A percentile compares a stretch with the other conserved stretches of the same genome.
phyloP scores from a whole-genome alignment of 106 monocot genomes.

The Apostasia ramifera region DNA sequence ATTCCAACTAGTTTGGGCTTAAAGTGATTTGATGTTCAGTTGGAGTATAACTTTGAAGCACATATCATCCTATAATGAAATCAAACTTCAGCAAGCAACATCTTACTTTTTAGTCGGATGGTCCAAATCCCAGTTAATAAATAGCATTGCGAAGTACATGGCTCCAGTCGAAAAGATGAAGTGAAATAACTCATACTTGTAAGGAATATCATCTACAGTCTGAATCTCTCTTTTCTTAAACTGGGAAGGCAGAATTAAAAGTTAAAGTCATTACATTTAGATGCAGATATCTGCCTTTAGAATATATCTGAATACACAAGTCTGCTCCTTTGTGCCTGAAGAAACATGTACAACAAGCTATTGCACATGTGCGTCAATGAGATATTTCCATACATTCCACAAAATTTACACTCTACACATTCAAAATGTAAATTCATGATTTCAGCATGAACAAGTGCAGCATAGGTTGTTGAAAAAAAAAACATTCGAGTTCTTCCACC shows the following conservation, averaged over 20 bases:
- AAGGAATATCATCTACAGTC: slow-evolving; percentile 54
- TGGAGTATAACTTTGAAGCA: neutral
- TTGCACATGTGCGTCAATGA: no score
- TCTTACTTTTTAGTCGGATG: slow-evolving; percentile 55
- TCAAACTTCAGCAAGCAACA: neutral
- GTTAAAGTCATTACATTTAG: neutral
- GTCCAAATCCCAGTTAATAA: slow-evolving; percentile 61
- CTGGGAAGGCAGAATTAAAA: slow-evolving; percentile 12
- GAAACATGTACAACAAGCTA: no score
- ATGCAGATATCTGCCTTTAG: no score
- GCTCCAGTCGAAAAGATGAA: slow-evolving; percentile 67
- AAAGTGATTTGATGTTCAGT: neutral
- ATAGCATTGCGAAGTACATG: slow-evolving; percentile 79
- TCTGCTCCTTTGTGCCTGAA: no score
- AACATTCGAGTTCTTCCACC: no score
- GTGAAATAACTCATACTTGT: slow-evolving; percentile 57
- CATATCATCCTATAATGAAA: neutral
- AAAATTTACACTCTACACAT: no score
- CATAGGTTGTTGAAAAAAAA: no score
- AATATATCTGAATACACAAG: no score
- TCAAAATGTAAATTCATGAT: no score
- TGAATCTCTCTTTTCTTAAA: slow-evolving; percentile 22
- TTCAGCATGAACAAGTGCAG: no score
- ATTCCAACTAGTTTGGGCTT: neutral
- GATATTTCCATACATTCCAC: no score